Base-by-base conservation (phyloP, 305 asterid species). In the Plantago coronopus region DNA sequence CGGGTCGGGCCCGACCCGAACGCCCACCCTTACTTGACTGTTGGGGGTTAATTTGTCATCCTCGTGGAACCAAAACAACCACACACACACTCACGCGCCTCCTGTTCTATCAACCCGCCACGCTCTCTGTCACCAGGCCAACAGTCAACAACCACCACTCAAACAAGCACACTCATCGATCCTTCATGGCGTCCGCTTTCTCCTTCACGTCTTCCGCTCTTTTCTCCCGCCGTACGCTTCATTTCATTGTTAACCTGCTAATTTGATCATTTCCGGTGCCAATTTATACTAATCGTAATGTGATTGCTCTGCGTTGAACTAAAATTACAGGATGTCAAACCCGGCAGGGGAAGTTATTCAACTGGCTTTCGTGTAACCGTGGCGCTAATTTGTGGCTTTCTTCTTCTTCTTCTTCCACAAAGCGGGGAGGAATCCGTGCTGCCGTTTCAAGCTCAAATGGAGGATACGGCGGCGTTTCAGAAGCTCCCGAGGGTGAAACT, bases 111-210 rank as follows among this genome's bases (percentile, higher is more conserved):
- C 45, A n/a, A 20, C 66, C 38, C 5, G 38, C 38, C n/a, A n/a
- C n/a, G n/a, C n/a, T n/a, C n/a, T n/a, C n/a, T n/a, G n/a, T n/a
- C n/a, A n/a, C n/a, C n/a, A n/a, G n/a, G n/a, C n/a, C n/a, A n/a
- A n/a, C n/a, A n/a, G n/a, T n/a, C n/a, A n/a, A n/a, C n/a, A n/a
- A n/a, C n/a, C n/a, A n/a, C n/a, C n/a, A n/a, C n/a, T n/a, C n/a
- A n/a, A n/a, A n/a, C n/a, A n/a, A n/a, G n/a, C n/a, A 38, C 13
- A 10, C 43, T 38, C 40, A 8, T 57, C 61, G 20, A 43, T 17
- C 60, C 17, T 0, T 10, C 37, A 74, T 75, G 83, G 81, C 80
- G 63, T 69, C 81, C 12, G 64, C 69, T 46, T 79, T 72, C 50
- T 69, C 79, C 57, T 62, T 74, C 37, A 34, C 65, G 13, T 56